A percentile compares a stretch with the other conserved stretches of the same genome.
Evolutionary conservation across 139 green algal species (phyloP).

Genomic region (Picochlorum costavermella): DNA sequence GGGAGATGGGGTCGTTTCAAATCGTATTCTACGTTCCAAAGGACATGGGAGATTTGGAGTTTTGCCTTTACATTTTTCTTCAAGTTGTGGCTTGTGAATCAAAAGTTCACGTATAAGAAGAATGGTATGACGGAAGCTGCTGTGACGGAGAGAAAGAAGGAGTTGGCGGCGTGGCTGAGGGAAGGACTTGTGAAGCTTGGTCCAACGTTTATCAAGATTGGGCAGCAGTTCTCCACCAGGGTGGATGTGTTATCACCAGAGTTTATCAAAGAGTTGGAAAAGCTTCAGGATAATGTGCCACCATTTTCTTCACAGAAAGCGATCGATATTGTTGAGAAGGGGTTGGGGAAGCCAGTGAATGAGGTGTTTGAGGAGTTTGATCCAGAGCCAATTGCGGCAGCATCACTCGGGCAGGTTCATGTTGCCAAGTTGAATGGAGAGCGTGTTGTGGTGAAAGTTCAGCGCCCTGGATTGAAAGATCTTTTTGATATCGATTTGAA

Average conservation of each 20-base stretch:
- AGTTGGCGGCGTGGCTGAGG: constrained; percentile 84
- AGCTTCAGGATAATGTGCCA: constrained; percentile 95
- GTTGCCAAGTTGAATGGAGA: constrained; percentile 48
- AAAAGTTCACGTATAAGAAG: constrained; percentile 71
- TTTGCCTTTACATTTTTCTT: constrained; percentile 86
- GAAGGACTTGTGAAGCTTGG: constrained; percentile 77
- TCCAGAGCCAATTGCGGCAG: constrained; percentile 79
- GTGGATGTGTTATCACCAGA: constrained; percentile 76
- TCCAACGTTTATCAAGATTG: constrained; percentile 80
- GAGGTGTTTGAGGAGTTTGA: constrained; percentile 86
- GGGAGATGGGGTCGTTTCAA: constrained; percentile 70
- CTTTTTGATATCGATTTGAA: constrained; percentile 82
- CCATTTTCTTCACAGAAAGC: constrained; percentile 74
- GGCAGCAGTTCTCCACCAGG: constrained; percentile 67
- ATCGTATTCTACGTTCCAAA: constrained; percentile 51
- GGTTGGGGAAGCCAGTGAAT: constrained; percentile 59
- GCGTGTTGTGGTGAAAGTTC: constrained; percentile 67
- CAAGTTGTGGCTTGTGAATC: constrained; percentile 42
- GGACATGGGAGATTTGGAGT: constrained; percentile 86
- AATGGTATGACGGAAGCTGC: constrained; percentile 46
- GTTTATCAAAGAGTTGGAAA: constrained; percentile 93
- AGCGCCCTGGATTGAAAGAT: constrained; percentile 65
- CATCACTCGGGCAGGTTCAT: constrained; percentile 78
- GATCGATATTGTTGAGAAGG: constrained; percentile 66
- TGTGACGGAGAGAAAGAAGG: constrained; percentile 12